A percentile compares a stretch with the other conserved stretches of the same genome.
These are phyloP conservation scores for Suillus paluster DNA, from an alignment of 768 basidiomycete genomes.

Conservation along the genomic window DNA sequence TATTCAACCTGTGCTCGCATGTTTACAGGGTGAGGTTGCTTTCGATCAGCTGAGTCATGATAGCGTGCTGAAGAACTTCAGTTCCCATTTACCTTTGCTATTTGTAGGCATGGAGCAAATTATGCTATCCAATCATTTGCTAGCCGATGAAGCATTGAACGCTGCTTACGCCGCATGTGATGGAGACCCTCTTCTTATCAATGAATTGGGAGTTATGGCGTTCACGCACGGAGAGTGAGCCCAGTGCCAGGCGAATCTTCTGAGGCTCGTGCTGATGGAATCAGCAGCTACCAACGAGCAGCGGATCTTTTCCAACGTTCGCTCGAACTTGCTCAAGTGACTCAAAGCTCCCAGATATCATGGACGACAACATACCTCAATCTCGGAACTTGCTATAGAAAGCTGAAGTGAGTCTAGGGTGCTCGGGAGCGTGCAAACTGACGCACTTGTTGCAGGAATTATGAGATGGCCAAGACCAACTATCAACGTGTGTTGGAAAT, in stretches of 20 bases:
- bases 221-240: conserved; percentile 85
- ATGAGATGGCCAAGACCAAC: conserved; percentile 68
- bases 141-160: conserved; percentile 88
- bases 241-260: neutral
- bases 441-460: conserved; percentile 37
- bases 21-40: conserved; percentile 81
- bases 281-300: conserved; percentile 70
- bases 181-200: conserved; percentile 86
- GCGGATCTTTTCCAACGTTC: conserved; percentile 73
- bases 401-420: conserved; percentile 61
- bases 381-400: conserved; percentile 87
- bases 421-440: neutral
- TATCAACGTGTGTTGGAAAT: conserved; percentile 86
- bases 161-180: conserved; percentile 84
- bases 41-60: neutral
- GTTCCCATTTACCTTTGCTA: conserved; percentile 93
- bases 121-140: conserved; percentile 74
- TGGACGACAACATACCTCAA: conserved; percentile 94
- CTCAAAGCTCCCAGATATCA: conserved; percentile 80
- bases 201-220: conserved; percentile 93
- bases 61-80: conserved; percentile 36
- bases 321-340: conserved; percentile 79
- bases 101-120: conserved; percentile 99
- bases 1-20: conserved; percentile 96
- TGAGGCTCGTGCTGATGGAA: conserved; percentile 5